These are phyloP conservation scores for Neobulgaria alba DNA, from an alignment of 2,329 filamentous ascomycete species.

Conservation along the genomic window DNA sequence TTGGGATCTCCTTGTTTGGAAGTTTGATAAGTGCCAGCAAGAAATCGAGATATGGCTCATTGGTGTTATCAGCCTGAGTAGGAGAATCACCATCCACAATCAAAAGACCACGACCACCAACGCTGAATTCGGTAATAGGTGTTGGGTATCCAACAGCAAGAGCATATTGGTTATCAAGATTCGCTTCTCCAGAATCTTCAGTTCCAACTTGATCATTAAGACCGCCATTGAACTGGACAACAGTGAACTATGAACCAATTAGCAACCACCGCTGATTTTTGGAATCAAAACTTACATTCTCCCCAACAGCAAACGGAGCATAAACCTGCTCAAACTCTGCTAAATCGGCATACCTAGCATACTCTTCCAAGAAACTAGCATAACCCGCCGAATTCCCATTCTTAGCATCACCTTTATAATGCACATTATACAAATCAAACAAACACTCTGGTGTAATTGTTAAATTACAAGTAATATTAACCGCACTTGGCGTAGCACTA, in stretches of 20 bases:
- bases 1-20: conserved; percentile 38
- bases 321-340: conserved; percentile 36
- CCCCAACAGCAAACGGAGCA: conserved; percentile 34
- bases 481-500: conserved; percentile 4
- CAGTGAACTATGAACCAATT: conserved; percentile 32
- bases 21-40: conserved; percentile 45
- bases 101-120: conserved; percentile 46
- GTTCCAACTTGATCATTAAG: too few relatives aligned
- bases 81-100: conserved; percentile 36
- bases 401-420: conserved; percentile 5
- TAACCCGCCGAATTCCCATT: conserved; percentile 21
- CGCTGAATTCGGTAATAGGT: conserved; percentile 44
- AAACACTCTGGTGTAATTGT: conserved; percentile 28
- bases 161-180: conserved; percentile 48
- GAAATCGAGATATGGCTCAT: conserved; percentile 46
- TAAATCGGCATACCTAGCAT: conserved; percentile 31
- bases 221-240: conserved; percentile 31
- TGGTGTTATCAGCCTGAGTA: conserved; percentile 26
- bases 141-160: conserved; percentile 46
- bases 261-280: too few relatives aligned
- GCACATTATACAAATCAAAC: conserved; percentile 25
- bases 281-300: conserved; percentile 16
- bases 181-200: too few relatives aligned
- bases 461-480: conserved; percentile 23
- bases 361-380: conserved; percentile 25